Percentiles rank a stretch among this genome's conserved stretches.
These are phyloP conservation scores for Puccinia coronata DNA, from an alignment of 1,284 basidiomycete species.

Conservation along the genomic window DNA sequence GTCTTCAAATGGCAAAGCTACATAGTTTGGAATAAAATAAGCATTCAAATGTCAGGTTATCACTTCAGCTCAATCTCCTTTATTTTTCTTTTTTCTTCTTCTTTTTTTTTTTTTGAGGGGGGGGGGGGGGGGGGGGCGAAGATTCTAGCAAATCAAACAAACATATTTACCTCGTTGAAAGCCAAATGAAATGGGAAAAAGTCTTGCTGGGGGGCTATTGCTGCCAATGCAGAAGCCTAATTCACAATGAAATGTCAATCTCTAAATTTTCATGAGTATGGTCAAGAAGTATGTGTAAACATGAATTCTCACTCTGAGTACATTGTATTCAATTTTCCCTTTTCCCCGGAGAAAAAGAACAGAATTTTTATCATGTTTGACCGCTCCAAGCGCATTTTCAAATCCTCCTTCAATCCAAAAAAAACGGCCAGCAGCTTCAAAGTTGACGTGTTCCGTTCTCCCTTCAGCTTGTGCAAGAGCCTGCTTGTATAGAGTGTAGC, in stretches of 20 bases:
- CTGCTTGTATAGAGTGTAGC: background rate
- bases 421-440: background rate
- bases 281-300: background rate
- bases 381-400: conserved; percentile 22
- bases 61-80: no score
- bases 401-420: conserved; percentile 26
- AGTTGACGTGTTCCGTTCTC: background rate
- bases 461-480: no score
- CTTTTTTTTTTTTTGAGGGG: no score
- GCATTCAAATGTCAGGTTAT: no score
- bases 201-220: conserved; percentile 1
- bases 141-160: background rate
- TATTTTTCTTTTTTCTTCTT: no score
- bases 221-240: conserved; percentile 34
- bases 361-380: conserved; percentile 11
- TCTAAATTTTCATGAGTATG: background rate
- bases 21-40: no score
- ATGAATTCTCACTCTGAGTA: conserved; percentile 13
- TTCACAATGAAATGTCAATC: background rate
- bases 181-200: conserved; percentile 27
- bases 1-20: conserved; percentile 24
- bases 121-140: no score
- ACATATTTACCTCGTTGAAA: conserved; percentile 30
- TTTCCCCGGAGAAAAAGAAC: background rate
- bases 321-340: conserved; percentile 1